Evolutionary conservation across 2,329 filamentous ascomycete genomes (phyloP), one percentile per base, ranked within the genome.

Genomic region (Cadophora sp.): DNA sequence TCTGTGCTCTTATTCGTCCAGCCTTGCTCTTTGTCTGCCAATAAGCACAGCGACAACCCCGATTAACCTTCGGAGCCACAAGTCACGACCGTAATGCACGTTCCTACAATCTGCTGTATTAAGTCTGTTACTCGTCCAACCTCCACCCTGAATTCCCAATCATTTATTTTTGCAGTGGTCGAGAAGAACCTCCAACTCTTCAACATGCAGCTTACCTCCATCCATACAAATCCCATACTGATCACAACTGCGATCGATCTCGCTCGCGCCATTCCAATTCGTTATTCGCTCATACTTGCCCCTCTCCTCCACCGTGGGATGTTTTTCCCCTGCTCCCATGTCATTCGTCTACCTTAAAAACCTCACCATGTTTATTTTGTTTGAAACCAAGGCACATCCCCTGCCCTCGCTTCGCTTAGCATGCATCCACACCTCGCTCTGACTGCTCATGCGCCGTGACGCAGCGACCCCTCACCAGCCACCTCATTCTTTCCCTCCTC

Each of bases 401-500:
- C 59, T 63, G 61, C 65, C n/a, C 65, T 16, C 22, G 26, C 31
- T 4, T 58, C 29, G 14, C 16, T 59, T 19, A n/a, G n/a, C n/a
- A n/a, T n/a, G n/a, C n/a, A n/a, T n/a, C n/a, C n/a, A n/a, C n/a
- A n/a, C n/a, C n/a, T n/a, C n/a, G n/a, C n/a, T n/a, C n/a, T n/a
- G n/a, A n/a, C n/a, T n/a, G n/a, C 48, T 31, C 31, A 55, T 56
- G 26, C 55, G 48, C 7, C 50, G 27, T 46, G 48, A 66, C 66
- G 66, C 62, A 67, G 43, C 12, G 48, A 59, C 65, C 71, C 58
- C 71, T 77, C 69, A 62, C 72, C 67, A 69, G 64, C 68, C 68
- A 67, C 68, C 55, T 66, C 56, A 29, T n/a, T 51, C 48, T 70
- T 68, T 65, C 70, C 59, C 61, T 65, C 40, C 61, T 65, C 51